Conservation (phyloP, 2,329 filamentous ascomycete species). For the Aureobasidium leucospermi region DNA sequence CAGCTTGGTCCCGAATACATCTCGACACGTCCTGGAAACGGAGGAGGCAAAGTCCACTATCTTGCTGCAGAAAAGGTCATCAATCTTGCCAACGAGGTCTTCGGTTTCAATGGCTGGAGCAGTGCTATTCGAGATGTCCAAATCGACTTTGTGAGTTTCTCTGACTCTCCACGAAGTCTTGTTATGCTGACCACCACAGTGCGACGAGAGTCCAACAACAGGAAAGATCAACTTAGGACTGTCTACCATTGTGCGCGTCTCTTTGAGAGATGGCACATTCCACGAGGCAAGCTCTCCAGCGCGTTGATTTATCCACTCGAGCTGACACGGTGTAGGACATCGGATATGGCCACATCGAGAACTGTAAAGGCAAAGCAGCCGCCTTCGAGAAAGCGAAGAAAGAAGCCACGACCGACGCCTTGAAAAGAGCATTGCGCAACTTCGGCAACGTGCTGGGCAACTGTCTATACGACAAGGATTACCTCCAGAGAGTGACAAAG, state of each 20-base stretch:
- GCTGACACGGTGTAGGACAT: slow-evolving; percentile 54
- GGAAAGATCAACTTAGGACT: slow-evolving; percentile 77
- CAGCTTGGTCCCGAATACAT: slow-evolving; percentile 96
- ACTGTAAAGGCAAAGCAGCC: slow-evolving; percentile 87
- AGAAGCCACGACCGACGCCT: slow-evolving; percentile 86
- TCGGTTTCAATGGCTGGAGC: slow-evolving; percentile 97
- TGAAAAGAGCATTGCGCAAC: slow-evolving; percentile 82
- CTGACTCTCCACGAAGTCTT: neutral
- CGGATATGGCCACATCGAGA: slow-evolving; percentile 94
- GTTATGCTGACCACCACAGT: slow-evolving; percentile 29
- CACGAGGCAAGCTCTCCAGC: slow-evolving; percentile 55
- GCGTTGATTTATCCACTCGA: neutral
- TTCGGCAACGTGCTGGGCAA: slow-evolving; percentile 98
- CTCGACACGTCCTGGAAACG: slow-evolving; percentile 74
- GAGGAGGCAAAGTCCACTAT: slow-evolving; percentile 84
- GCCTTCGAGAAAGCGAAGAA: slow-evolving; percentile 99
- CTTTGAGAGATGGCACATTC: slow-evolving; percentile 85
- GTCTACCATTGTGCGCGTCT: slow-evolving; percentile 85
- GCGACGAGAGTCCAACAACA: slow-evolving; percentile 74
- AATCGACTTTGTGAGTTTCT: slow-evolving; percentile 68
- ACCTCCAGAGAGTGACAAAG: slow-evolving; percentile 81
- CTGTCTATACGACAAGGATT: slow-evolving; percentile 96
- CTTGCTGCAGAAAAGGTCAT: slow-evolving; percentile 96
- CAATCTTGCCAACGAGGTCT: slow-evolving; percentile 86
- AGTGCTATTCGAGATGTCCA: slow-evolving; percentile 91